Conservation (phyloP, 192 early-diverging fungal species). For the Umbelopsis sp. region DNA sequence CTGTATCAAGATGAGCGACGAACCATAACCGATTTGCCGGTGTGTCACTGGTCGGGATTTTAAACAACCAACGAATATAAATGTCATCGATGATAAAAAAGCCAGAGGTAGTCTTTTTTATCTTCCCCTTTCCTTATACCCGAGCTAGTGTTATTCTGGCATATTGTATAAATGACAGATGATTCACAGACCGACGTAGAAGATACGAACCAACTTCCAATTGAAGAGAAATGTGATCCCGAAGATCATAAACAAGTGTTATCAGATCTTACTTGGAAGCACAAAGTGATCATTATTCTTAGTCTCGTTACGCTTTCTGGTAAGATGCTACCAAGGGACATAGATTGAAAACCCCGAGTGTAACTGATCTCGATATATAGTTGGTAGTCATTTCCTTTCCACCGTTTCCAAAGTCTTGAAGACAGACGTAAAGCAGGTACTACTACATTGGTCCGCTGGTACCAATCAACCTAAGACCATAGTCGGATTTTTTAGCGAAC, state of each 20-base stretch:
- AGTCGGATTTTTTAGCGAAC: background rate
- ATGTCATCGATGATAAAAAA: background rate
- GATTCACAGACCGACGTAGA: background rate
- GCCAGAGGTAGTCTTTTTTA: background rate
- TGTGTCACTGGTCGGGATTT: background rate
- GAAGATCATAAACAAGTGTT: background rate
- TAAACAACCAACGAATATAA: background rate
- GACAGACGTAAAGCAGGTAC: background rate
- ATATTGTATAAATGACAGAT: background rate
- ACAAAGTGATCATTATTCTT: background rate
- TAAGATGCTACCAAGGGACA: background rate
- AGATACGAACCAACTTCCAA: background rate
- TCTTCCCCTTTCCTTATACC: background rate
- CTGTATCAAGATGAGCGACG: background rate
- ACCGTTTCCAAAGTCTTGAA: background rate
- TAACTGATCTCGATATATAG: background rate
- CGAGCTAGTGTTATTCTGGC: no score
- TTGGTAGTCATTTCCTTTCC: constrained; percentile 1
- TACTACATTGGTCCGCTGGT: background rate
- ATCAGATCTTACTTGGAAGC: constrained; percentile 6
- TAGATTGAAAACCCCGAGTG: background rate
- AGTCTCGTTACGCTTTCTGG: background rate
- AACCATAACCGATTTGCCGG: background rate
- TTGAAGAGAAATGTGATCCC: background rate
- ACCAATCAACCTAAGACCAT: background rate